Base-by-base conservation (phyloP, 768 basidiomycete species). In the Polyporus arcularius region DNA sequence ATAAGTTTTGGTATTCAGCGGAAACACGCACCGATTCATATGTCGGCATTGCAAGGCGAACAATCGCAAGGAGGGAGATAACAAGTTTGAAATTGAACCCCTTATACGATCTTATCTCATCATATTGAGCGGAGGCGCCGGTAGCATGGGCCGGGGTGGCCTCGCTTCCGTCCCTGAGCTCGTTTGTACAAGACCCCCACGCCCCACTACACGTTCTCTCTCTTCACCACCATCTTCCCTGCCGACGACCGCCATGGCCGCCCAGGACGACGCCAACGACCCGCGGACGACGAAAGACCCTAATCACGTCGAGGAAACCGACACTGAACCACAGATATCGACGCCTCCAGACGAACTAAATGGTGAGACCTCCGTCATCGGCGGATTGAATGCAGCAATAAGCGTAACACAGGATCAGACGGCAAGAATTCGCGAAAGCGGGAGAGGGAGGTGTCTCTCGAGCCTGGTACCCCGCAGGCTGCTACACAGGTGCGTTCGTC, bases 371-470 rank as follows among this genome's bases (percentile, higher is more conserved):
- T 6, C 55, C 11, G 16, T 18, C 38, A 11, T 39, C 26, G 16
- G 4, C 18, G n/a, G 28, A 28, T 6, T 8, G 18, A 3, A 30
- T 38, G 26, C 39, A 16, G 9, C 3, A 21, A 39, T 53, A 40
- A 62, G 38, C n/a, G 26, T 4, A n/a, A n/a, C 30, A 2, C 41
- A 54, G 57, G 61, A 8, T n/a, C 39, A 76, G 76, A 77, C 53
- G 72, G 79, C 65, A 84, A 78, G 62, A 71, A 78, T 48, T 85
- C 88, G 26, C 82, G 82, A 72, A 93, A 93, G 73, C 81, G 90
- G 64, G 89, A 90, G 72, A 79, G 90, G 39, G 90, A 92, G 73
- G 84, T 87, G 26, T 93, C 90, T 30, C 73, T 88, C 38, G 90
- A 93, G 72, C 89, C 90, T 59, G 68, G 72, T 4, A 76, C 77